Evolutionary conservation across 2,329 filamentous ascomycete species (phyloP), one percentile per base, ranked within the genome.

Genomic region (Fusarium sp.): DNA sequence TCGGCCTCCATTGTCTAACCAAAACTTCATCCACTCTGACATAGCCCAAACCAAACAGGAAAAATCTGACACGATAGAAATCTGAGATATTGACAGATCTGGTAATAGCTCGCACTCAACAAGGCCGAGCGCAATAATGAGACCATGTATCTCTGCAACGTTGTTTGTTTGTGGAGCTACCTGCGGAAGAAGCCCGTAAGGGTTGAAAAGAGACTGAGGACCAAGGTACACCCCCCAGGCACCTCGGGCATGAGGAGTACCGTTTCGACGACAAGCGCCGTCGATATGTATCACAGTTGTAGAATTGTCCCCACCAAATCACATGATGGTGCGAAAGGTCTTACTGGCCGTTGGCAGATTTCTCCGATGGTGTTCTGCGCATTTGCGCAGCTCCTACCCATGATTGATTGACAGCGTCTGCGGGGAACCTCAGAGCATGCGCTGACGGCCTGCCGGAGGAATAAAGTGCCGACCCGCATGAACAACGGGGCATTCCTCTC

Each of bases 161-260:
- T 92, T 78, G 86, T 87, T 20, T 74, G 94, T 43, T 83, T 93
- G 44, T 87, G 90, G 66, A 90, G 95, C 74, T 80, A 88, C 14
- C 84, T 84, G 26, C 89, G 92, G 81, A 92, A 97, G 80, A 85
- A 87, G 65, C 5, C 54, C 68, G 17, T 33, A 40, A 7, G 48
- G 43, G 50, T 76, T 78, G 54, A 71, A 51, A 18, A 45, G 49
- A 11, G 73, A 77, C 17, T 56, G 33, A 8, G 68, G 67, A 5
- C 75, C 75, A 48, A 74, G 74, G 40, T 68, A 76, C 18, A 74
- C 73, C 20, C 63, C 69, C 72, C 73, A 77, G 13, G 70, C 34
- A 0, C 64, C 74, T 8, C 55, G 63, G 7, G 74, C 74, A 2
- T 45, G 45, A 1, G 54, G 65, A 7, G 43, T 69, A 5, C 74